Base-by-base conservation (phyloP, 2,329 filamentous ascomycete genomes). In the Calonectria fujianensis region DNA sequence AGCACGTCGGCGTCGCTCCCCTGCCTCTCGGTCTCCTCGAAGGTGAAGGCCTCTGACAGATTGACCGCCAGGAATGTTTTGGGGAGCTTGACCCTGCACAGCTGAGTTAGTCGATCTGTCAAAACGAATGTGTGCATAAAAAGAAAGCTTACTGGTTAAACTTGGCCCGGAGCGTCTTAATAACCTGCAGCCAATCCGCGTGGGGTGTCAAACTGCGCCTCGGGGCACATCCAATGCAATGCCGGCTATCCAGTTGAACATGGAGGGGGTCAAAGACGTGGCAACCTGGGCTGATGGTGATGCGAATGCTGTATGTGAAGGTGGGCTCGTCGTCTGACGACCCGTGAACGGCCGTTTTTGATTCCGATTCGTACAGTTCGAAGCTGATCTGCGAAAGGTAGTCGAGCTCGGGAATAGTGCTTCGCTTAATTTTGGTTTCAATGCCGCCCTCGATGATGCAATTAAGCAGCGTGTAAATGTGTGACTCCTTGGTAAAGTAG, bases 401-500 rank as follows among this genome's bases (percentile, higher is more conserved):
- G 84, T 99, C 97, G 41, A 99, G 92, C 86, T 99, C 97, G 0
- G 97, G 97, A 77, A 99, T 99, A 51, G 95, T 96, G 81, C 95
- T 96, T 48, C 97, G 94, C 80, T 95, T 94, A 82, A 99, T 98
- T 87, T 99, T 99, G 31, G 96, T 98, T 82, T 97, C 94, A 78
- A 99, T 95, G 37, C 97, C 97, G 75, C 97, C 97, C 84, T 99
- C 97, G 32, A 99, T 91, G 79, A 99, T 98, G 84, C 96, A 98
- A 85, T 99, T 99, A 73, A 99, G 91, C 7, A 99, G 90, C 7
- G 97, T 99, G 87, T 99, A 99, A 77, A 99, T 98, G 84, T 99
- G 97, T 0, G 95, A 98, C 86, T 99, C 97, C 85, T 99, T 99
- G 77, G 97, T 99, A 85, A 99, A 99, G 87, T 99, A 99, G 86